These are phyloP conservation scores for Aspergillus vadensis DNA, from an alignment of 2,329 filamentous ascomycete species.

Conservation along the genomic window DNA sequence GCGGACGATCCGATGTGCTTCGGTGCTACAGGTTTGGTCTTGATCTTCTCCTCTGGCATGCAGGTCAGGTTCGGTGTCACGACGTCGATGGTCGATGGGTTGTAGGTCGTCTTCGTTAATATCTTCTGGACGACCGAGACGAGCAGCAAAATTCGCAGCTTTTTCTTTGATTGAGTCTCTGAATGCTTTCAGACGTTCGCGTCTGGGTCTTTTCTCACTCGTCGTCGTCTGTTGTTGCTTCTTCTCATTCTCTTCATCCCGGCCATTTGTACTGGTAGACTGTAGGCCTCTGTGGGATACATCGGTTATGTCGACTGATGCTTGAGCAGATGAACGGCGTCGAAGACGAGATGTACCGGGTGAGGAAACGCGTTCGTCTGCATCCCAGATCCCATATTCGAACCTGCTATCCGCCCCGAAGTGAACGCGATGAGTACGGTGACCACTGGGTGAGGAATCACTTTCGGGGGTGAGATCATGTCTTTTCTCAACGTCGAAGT, in stretches of 20 bases:
- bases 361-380: not conserved
- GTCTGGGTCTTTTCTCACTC: not conserved
- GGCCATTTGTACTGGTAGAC: not conserved
- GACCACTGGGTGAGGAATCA: not conserved
- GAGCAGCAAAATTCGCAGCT: not conserved
- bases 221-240: not conserved
- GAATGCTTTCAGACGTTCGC: not conserved
- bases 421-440: not conserved
- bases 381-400: not conserved
- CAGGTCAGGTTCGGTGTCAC: not conserved
- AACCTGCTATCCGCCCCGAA: slow-evolving; percentile 5
- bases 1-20: slow-evolving; percentile 4
- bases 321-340: slow-evolving; percentile 1
- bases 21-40: slow-evolving; percentile 1
- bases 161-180: not conserved
- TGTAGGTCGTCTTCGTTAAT: slow-evolving; percentile 6
- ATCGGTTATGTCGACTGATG: slow-evolving; percentile 4
- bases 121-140: slow-evolving; percentile 3
- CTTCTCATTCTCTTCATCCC: not conserved
- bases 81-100: slow-evolving; percentile 5
- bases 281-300: not conserved
- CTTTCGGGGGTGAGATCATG: not conserved
- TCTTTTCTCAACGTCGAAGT: not conserved
- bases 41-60: not conserved
- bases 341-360: not conserved